Conservation (phyloP, 805 yeast species). For the Saturnispora silvae region DNA sequence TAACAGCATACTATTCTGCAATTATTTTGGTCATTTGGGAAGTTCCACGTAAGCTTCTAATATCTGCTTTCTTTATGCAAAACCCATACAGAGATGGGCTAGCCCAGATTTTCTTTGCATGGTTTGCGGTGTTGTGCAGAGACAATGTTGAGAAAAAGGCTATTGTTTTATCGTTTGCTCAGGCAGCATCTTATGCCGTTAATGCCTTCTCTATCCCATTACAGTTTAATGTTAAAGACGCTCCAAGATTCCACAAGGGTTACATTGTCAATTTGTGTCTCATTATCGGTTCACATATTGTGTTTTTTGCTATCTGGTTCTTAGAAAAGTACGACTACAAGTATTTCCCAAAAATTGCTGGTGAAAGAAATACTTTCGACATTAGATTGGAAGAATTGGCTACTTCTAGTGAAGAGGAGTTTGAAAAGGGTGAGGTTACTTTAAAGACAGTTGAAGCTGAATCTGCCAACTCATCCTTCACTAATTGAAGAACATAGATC, state of each 20-base stretch:
- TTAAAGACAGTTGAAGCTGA: neutral
- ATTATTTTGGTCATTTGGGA: constrained; percentile 12
- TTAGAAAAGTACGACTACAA: constrained; percentile 14
- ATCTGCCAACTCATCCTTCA: neutral
- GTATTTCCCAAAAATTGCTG: constrained; percentile 12
- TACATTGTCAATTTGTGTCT: constrained; percentile 12
- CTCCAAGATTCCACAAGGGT: constrained; percentile 14
- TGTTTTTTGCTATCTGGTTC: constrained; percentile 10
- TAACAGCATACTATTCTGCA: constrained; percentile 10
- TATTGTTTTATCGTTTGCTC: constrained; percentile 12
- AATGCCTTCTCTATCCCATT: constrained; percentile 17
- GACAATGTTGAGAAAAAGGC: constrained; percentile 18
- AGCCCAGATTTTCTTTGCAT: constrained; percentile 14
- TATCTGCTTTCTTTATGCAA: constrained; percentile 37
- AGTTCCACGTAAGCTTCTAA: constrained; percentile 6
- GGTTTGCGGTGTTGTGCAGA: constrained; percentile 15
- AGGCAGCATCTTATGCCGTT: constrained; percentile 13
- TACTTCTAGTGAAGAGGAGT: neutral
- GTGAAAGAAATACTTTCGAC: constrained; percentile 11
- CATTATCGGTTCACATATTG: constrained; percentile 9
- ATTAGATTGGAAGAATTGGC: neutral
- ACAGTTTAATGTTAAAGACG: constrained; percentile 11
- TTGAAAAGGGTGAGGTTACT: neutral
- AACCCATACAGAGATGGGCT: constrained; percentile 12
- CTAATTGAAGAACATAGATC: too few species aligned